Base-by-base conservation (phyloP, 371 early-diverging fungal genomes). In the Batrachochytrium dendrobatidis region DNA sequence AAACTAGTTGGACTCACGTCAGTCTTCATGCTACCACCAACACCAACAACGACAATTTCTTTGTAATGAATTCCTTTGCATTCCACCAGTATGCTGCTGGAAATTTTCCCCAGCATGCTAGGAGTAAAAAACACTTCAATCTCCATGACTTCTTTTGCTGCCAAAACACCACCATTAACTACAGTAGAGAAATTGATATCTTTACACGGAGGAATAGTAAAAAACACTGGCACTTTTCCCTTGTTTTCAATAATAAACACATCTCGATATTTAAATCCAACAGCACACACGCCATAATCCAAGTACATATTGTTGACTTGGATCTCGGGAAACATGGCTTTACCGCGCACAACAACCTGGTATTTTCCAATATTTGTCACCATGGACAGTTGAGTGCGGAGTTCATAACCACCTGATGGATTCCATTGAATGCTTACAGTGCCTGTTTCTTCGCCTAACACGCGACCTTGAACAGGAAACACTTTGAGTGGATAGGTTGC, bases 21-120 rank as follows among this genome's bases (percentile, higher is more conserved):
- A n/a, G 80, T 54, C 31, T 62, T 65, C 66, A 80, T 64, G 20
- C 15, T 28, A 0, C 80, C 82, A 15, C 82, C 82, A 46, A 82
- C 65, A 2, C 82, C 82, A 22, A 72, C 66, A 4, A 79, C 62
- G 0, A 73, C 74, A n/a, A 82, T 64, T 58, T 82, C 82, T 62
- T 82, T 82, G 65, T 77, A 81, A 52, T 73, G 76, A 24, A 76
- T 74, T 1, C 82, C 81, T 53, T 75, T 76, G 63, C 79, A 82
- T 45, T 82, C 82, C 15, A 82, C 61, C 30, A 79, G 63, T 26
- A 77, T 72, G 46, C 71, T 76, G 62, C 63, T 69, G 0, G 71
- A 63, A 46, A 73, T 64, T 44, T 73, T 64, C 2, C 75, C 78
- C 29, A 70, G 34, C 22, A 33, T 48, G 15, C 62, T 46, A 8